Base-by-base conservation (phyloP, 495 filamentous ascomycete genomes). In the Podospora pseudopauciseta region DNA sequence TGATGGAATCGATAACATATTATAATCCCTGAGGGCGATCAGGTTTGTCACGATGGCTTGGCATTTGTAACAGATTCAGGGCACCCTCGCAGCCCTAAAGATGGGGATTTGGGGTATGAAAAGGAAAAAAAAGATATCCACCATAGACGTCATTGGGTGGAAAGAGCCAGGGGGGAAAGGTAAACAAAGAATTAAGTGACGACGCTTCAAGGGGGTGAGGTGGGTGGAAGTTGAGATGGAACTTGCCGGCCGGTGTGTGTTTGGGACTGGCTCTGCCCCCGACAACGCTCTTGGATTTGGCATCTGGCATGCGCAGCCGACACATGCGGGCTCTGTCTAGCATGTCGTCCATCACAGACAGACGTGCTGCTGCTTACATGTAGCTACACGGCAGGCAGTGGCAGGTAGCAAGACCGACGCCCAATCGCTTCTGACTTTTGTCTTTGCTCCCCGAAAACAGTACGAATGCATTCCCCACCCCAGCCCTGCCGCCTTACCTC, bases 51-150 rank as follows among this genome's bases (percentile, higher is more conserved):
- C 9, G 39, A 13, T 49, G 39, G 39, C 39, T 49, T 49, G 39
- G 39, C 67, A 68, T 28, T 69, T 71, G 70, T 69, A 65, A 20
- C 39, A 62, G 67, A 53, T 28, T 62, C 23, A 62, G 28, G 60
- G 60, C 57, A 64, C 66, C 57, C 26, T 28, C 27, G n/a, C 65
- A 49, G 39, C 39, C 39, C 39, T 49, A 49, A 49, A 49, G 39
- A 49, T 49, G 39, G 39, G 13, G 39, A 49, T 49, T 49, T 11
- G 1, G 5, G 39, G 39, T 49, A 3, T 49, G 39, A 11, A 49
- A 9, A 1, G 39, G 39, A 0, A 49, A 49, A 49, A 39, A 11
- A 4, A 11, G 34, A 11, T 6, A 49, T 49, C 39, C 39, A 49
- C 39, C 13, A 11, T 3, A 49, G 39, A 49, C 39, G 39, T 49